These are phyloP conservation scores for Phylloporus sp. DNA, from an alignment of 768 basidiomycete genomes.

Conservation along the genomic window DNA sequence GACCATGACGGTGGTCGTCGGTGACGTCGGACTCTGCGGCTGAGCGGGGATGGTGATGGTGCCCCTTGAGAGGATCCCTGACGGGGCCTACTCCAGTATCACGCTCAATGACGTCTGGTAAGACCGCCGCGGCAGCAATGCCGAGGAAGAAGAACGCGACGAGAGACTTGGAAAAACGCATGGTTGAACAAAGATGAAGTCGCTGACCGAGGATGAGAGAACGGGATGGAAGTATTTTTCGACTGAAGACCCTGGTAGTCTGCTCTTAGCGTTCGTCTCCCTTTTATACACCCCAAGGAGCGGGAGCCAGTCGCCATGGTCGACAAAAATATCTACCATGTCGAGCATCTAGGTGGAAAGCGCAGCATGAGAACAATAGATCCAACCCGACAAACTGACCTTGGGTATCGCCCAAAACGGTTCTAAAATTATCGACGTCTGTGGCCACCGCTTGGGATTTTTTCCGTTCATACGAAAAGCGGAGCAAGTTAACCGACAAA, in stretches of 20 bases:
- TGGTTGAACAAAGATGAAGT: not conserved
- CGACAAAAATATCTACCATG: not conserved
- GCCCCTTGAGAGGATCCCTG: not conserved
- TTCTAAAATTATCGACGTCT: not conserved
- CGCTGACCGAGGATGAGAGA: not conserved
- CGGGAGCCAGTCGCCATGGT: not conserved
- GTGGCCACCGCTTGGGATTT: not conserved
- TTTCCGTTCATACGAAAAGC: not conserved
- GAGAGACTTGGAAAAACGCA: constrained; percentile 4
- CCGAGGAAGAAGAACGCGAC: constrained; percentile 1
- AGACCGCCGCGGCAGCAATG: not conserved
- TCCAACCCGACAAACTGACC: not conserved
- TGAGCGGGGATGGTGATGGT: not conserved
- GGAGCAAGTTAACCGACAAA: not conserved
- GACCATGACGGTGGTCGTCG: not conserved
- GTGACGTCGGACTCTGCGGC: not conserved
- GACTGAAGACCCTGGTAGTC: not conserved
- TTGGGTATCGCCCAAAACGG: not conserved
- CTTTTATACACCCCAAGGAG: not conserved
- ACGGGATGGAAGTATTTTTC: not conserved
- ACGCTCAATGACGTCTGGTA: not conserved
- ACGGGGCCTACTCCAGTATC: not conserved
- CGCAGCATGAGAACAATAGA: not conserved
- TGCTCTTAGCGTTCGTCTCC: not conserved
- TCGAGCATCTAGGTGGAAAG: not conserved